These are phyloP conservation scores for Acidiella bohemica DNA, from an alignment of 495 filamentous ascomycete genomes.

Conservation along the genomic window DNA sequence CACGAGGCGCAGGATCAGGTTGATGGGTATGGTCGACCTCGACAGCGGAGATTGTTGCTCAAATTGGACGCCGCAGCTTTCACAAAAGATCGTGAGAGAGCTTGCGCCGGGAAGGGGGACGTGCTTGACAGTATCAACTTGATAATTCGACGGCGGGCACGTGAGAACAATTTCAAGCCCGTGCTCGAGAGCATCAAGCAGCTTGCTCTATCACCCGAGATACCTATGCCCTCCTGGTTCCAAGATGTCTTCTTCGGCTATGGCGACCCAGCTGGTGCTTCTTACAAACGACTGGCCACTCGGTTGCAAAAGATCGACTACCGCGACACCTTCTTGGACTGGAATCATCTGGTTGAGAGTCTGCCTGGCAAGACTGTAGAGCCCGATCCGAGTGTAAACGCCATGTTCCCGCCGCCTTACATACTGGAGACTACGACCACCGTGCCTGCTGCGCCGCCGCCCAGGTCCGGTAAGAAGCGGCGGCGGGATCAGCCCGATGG, in stretches of 20 bases:
- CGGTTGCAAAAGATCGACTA: constrained; percentile 68
- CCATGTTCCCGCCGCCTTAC: constrained; percentile 78
- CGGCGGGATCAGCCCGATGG: constrained; percentile 48
- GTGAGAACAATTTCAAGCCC: constrained; percentile 96
- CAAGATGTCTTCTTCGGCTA: constrained; percentile 95
- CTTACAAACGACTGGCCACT: constrained; percentile 72
- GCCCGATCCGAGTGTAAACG: constrained; percentile 51
- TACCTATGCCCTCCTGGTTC: constrained; percentile 79
- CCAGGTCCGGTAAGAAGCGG: constrained; percentile 58
- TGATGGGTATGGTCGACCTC: constrained; percentile 36
- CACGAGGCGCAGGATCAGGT: constrained; percentile 39
- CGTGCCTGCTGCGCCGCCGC: constrained; percentile 20
- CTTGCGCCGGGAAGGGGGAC: constrained; percentile 51
- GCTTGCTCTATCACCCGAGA: constrained; percentile 62
- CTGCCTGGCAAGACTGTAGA: constrained; percentile 74
- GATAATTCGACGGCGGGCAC: constrained; percentile 64
- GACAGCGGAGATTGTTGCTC: constrained; percentile 57
- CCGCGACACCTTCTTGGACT: constrained; percentile 86
- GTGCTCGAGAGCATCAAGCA: constrained; percentile 82
- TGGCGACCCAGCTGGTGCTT: constrained; percentile 78
- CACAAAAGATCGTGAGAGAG: constrained; percentile 56
- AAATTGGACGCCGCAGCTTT: constrained; percentile 70
- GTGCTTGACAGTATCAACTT: constrained; percentile 81
- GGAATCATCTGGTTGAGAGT: constrained; percentile 84
- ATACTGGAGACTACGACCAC: constrained; percentile 41